Conservation (phyloP, 2,329 filamentous ascomycete species). For the Cytospora chrysosperma region DNA sequence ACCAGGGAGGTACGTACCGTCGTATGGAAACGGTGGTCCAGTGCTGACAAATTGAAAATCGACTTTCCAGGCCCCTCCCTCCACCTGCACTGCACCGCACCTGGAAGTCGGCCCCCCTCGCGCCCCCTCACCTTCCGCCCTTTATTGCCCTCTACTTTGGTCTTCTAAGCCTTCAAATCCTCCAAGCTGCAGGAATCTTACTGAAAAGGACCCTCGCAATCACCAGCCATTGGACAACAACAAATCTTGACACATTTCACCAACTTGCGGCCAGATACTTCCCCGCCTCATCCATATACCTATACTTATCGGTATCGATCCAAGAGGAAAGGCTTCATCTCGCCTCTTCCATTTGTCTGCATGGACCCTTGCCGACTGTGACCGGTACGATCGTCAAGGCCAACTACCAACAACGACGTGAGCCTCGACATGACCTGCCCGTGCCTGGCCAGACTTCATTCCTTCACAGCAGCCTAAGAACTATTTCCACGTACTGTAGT, state of each 20-base stretch:
- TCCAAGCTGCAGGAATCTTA: constrained; percentile 15
- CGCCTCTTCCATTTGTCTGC: constrained; percentile 3
- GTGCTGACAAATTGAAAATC: constrained; percentile 32
- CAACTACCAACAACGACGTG: not conserved
- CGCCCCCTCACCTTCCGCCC: constrained; percentile 5
- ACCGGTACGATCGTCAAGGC: not conserved
- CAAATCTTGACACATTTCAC: constrained; percentile 5
- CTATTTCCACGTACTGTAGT: not conserved
- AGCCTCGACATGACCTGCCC: not conserved
- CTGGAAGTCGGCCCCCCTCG: constrained; percentile 2
- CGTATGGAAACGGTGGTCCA: not conserved
- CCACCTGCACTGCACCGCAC: not conserved
- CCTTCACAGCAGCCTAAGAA: not conserved
- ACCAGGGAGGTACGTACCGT: no score
- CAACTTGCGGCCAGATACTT: not conserved
- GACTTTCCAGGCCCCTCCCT: constrained; percentile 28
- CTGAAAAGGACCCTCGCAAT: not conserved
- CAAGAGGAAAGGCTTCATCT: not conserved
- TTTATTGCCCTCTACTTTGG: constrained; percentile 21
- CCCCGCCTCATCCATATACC: not conserved
- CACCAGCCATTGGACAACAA: not conserved
- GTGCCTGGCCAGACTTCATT: not conserved
- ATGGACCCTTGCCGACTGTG: not conserved
- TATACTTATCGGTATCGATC: not conserved
- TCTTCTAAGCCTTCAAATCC: constrained; percentile 22